phyloP scores from a whole-genome alignment of 441 rosid species.

The Gossypium laxum region DNA sequence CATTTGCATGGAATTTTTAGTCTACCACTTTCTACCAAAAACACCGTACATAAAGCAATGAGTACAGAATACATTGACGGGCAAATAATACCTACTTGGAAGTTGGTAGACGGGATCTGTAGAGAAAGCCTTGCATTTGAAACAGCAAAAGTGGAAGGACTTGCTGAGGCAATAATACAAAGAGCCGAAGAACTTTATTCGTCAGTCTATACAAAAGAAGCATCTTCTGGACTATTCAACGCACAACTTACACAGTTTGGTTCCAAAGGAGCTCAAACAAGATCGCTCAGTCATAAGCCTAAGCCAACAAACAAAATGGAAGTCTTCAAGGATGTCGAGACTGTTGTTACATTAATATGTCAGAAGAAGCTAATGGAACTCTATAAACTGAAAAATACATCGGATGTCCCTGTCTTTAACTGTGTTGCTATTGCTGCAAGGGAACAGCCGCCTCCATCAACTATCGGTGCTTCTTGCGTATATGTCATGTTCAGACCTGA shows the following conservation, averaged over 20 bases:
- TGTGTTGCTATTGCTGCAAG: constrained; percentile 54
- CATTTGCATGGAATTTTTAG: constrained; percentile 86
- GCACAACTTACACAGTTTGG: constrained; percentile 19
- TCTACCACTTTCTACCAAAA: constrained; percentile 61
- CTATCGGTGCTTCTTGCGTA: constrained; percentile 72
- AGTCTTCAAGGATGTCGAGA: constrained; percentile 35
- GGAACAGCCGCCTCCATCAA: constrained; percentile 90
- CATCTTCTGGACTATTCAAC: constrained; percentile 16
- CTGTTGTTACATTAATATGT: constrained; percentile 37
- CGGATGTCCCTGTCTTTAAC: constrained; percentile 29
- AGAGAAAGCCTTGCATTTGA: constrained; percentile 97
- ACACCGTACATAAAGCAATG: constrained; percentile 70
- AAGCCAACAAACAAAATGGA: constrained; percentile 28
- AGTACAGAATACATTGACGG: constrained; percentile 67
- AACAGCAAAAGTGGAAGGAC: constrained; percentile 89
- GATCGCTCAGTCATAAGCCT: constrained; percentile 19
- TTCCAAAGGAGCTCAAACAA: constrained; percentile 23
- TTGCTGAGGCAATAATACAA: constrained; percentile 55
- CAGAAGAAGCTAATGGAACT: constrained; percentile 43
- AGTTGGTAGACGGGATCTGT: constrained; percentile 75
- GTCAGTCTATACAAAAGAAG: constrained; percentile 27
- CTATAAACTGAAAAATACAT: constrained; percentile 25
- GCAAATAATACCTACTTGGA: constrained; percentile 79
- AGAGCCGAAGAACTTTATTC: constrained; percentile 82
- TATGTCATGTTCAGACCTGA: constrained; percentile 82